Evolutionary conservation across 371 early-diverging fungal species (phyloP).

Genomic region (Nematocida sp.): DNA sequence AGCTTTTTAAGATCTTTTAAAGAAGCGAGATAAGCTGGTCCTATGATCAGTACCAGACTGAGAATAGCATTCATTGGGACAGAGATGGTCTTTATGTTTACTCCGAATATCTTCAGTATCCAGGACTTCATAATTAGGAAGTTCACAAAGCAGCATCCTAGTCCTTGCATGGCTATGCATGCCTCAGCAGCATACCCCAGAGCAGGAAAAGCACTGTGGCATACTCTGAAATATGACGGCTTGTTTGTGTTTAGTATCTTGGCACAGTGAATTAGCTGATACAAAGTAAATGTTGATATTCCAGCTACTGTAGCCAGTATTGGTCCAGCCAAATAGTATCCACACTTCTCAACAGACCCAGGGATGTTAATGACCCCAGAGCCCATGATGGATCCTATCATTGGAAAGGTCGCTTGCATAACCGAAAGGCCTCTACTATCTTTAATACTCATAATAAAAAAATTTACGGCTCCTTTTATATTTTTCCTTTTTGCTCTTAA

Average conservation of each 20-base stretch:
- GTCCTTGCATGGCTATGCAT: constrained; percentile 47
- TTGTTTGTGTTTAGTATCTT: constrained; percentile 21
- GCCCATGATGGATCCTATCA: constrained; percentile 62
- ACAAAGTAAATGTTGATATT: constrained; percentile 56
- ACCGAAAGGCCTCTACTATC: constrained; percentile 44
- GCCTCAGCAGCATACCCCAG: constrained; percentile 44
- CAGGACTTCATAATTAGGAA: constrained; percentile 39
- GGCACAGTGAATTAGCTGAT: constrained; percentile 50
- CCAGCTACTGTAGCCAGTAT: constrained; percentile 42
- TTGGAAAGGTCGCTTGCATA: constrained; percentile 42
- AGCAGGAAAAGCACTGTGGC: constrained; percentile 13
- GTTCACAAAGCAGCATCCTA: constrained; percentile 40
- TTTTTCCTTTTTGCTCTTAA: too few relatives aligned
- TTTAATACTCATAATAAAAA: constrained; percentile 1
- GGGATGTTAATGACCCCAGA: constrained; percentile 61
- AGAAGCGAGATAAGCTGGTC: constrained; percentile 12
- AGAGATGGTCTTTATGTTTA: neutral
- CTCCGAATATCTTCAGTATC: constrained; percentile 15
- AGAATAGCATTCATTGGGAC: constrained; percentile 15
- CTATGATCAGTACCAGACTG: constrained; percentile 3
- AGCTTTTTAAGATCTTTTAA: constrained; percentile 44
- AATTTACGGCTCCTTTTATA: neutral
- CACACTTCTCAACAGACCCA: constrained; percentile 52
- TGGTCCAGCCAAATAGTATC: constrained; percentile 49
- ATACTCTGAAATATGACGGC: constrained; percentile 35